Base-by-base conservation (phyloP, 495 filamentous ascomycete genomes). In the Aspergillus heteromorphus region DNA sequence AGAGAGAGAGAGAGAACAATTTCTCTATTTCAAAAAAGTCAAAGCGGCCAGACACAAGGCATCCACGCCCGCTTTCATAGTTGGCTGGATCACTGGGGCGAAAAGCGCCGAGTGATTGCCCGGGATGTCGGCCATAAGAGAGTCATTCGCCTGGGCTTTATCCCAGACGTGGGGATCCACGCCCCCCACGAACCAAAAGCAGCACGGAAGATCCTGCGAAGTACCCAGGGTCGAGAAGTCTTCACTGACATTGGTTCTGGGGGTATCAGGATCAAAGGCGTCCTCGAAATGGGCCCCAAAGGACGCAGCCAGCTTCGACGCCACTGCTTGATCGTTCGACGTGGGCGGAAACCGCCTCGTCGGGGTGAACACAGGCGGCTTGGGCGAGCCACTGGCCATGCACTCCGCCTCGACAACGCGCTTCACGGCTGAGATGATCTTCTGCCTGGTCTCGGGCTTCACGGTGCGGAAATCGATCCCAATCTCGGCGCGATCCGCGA, bases 101-200 rank as follows among this genome's bases (percentile, higher is more conserved):
- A 87, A 88, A 25, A 77, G 70, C 2, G 77, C 70, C 41, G 76
- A 83, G 59, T 89, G 85, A 53, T 87, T 87, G 5, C 68, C 65
- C 0, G 73, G 50, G 25, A 74, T 73, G 51, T 74, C 70, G 5
- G 67, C 63, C 7, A 23, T 55, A 13, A 34, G 40, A 1, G 59
- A 58, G 7, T 57, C 45, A n/a, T n/a, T n/a, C 21, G 18, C 30
- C 45, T 70, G 55, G 2, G 67, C 69, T 41, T 59, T 58, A 65
- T 79, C 78, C 76, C 76, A 80, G 9, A 70, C 47, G 7, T 61
- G 63, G 1, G 54, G 65, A 53, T 78, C 76, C 45, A 70, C 65
- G 0, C 74, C 73, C 2, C 78, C 77, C 41, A 77, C 29, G 27
- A 76, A 66, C 78, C 78, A 79, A 52, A 76, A 80, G 9, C 57